These are phyloP conservation scores for Dactylellina leptospora DNA, from an alignment of 2,329 filamentous ascomycete species.

Conservation along the genomic window DNA sequence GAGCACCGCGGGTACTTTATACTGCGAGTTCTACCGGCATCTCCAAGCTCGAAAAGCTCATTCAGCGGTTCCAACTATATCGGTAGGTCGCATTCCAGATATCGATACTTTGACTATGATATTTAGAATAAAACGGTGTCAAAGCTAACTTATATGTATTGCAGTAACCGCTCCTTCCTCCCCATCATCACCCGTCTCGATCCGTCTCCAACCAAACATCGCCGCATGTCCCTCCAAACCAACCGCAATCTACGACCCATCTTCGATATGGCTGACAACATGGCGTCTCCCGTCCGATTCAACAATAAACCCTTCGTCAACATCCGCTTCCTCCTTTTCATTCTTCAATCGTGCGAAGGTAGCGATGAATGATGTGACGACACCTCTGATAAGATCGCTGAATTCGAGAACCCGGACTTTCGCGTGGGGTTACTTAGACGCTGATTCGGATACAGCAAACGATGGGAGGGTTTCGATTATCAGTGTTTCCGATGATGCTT, in stretches of 20 bases:
- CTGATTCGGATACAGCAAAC: background rate
- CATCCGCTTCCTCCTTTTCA: background rate
- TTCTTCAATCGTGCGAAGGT: constrained; percentile 26
- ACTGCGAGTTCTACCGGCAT: constrained; percentile 15
- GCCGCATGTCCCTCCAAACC: constrained; percentile 17
- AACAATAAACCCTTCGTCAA: constrained; percentile 13
- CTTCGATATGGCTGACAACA: constrained; percentile 31
- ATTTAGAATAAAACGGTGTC: background rate
- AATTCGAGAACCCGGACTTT: constrained; percentile 12
- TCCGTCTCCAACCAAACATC: background rate
- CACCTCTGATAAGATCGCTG: constrained; percentile 32
- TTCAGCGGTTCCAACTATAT: constrained; percentile 21
- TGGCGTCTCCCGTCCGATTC: constrained; percentile 30
- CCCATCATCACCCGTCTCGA: constrained; percentile 2
- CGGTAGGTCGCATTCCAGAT: constrained; percentile 5
- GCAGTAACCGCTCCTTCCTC: background rate
- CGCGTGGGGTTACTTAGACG: constrained; percentile 30
- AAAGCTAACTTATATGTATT: background rate
- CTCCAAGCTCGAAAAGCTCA: background rate
- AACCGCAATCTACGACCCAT: constrained; percentile 22
- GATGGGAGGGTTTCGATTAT: constrained; percentile 11
- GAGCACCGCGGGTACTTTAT: constrained; percentile 45
- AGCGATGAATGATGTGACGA: constrained; percentile 12
- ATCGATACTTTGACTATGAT: background rate
- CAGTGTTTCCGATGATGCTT: constrained; percentile 22